phyloP scores from a whole-genome alignment of 176 grass and related monocot genomes.

The barley (Hordeum vulgare) region MorexV3_pseudomolecules_assembly NC_058518.1:491098861-491099360 shows the following conservation, averaged over 20 bases:
- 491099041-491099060: constrained; percentile 40
- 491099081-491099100: neutral
- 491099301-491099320: too few relatives aligned
- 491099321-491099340: too few relatives aligned
- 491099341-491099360: neutral
- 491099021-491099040: constrained; percentile 64
- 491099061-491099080: constrained; percentile 36
- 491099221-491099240: neutral
- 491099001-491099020: neutral
- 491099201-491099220: neutral
- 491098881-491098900: neutral
- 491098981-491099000: neutral
- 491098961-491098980: neutral
- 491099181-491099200: neutral
- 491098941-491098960: neutral
- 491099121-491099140: neutral
- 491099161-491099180: constrained; percentile 1
- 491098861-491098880: too few relatives aligned
- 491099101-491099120: neutral
- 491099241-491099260: neutral
- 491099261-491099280: too few relatives aligned
- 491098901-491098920: neutral
- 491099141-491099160: neutral
- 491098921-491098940: neutral
- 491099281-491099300: too few relatives aligned